A percentile compares a stretch with the other conserved stretches of the same genome.
Conservation (phyloP, 805 yeast species). For the Metschnikowia lochheadii region DNA sequence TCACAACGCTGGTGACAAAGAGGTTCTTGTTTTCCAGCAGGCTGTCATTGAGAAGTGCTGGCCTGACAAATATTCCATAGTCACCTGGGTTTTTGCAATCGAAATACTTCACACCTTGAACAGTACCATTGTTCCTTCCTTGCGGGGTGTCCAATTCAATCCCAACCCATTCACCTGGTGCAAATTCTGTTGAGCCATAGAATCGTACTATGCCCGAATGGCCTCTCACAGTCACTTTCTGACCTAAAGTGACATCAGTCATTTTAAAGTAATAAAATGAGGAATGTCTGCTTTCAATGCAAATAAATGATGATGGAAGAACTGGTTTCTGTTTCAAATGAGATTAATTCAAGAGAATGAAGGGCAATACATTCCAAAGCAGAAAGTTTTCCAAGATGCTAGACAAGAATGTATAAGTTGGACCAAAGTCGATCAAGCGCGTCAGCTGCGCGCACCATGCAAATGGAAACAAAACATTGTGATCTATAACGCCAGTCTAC, state of each 20-base stretch:
- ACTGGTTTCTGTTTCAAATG: neutral
- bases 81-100: slow-evolving; percentile 26
- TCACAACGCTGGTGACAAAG: slow-evolving; percentile 26
- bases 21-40: slow-evolving; percentile 8
- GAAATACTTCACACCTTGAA: slow-evolving; percentile 43
- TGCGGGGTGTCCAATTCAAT: slow-evolving; percentile 36
- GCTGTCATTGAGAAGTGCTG: slow-evolving; percentile 22
- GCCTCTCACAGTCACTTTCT: slow-evolving; percentile 34
- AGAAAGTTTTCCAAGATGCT: neutral
- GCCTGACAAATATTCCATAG: slow-evolving; percentile 49
- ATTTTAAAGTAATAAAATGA: neutral
- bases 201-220: slow-evolving; percentile 45
- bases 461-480: neutral
- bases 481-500: neutral
- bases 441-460: slow-evolving; percentile 3
- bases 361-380: neutral
- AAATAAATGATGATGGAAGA: neutral
- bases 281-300: neutral
- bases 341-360: neutral
- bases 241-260: slow-evolving; percentile 19
- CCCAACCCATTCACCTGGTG: slow-evolving; percentile 55
- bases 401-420: neutral
- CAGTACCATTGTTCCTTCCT: slow-evolving; percentile 51
- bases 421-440: neutral
- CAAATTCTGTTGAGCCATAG: slow-evolving; percentile 53